Base-by-base conservation (phyloP, 2,329 filamentous ascomycete genomes). In the Cladobotryum mycophilum region DNA sequence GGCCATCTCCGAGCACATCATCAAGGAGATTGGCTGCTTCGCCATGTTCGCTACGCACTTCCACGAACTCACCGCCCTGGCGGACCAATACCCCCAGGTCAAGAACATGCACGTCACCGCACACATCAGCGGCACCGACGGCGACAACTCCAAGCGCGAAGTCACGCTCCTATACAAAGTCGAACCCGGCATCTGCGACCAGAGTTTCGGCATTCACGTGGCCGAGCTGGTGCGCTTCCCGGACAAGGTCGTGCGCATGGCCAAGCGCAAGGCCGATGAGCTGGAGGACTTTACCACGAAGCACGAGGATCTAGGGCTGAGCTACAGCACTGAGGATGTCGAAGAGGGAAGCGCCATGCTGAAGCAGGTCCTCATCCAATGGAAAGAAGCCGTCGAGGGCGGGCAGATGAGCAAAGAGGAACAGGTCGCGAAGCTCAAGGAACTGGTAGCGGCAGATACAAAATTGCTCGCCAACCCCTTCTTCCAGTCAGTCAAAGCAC, bases 1-100 rank as follows among this genome's bases (percentile, higher is more conserved):
- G 93, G 93, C 93, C 46, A 99, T 99, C 55, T 95, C 89, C 0
- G 93, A 99, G 70, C 90, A 99, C 70, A 97, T 99, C 56, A 80
- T 99, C 64, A 89, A 86, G 53, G 90, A 97, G 65, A 97, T 99
- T 53, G 86, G 89, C 49, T 95, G 91, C 60, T 96, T 89, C 63
- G 88, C 89, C 51, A 84, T 96, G 69, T 99, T 99, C 65, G 93
- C 95, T 5, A 99, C 93, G 2, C 93, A 99, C 67, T 99, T 99
- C 74, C 95, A 99, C 73, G 93, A 99, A 68, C 77, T 99, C 45
- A 99, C 93, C 0, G 91, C 92, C 1, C 76, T 99, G 20, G 88
- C 86, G 3, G 89, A 96, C 51, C 86, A 86, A 48, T 88, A 95
- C 65, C 82, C 87, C 0, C 88, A 95, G 60, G 93, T 97, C 18